A percentile compares a stretch with the other conserved stretches of the same genome.
These are phyloP conservation scores for Verticillium nubilum DNA, from an alignment of 2,329 filamentous ascomycete genomes.

Conservation along the genomic window DNA sequence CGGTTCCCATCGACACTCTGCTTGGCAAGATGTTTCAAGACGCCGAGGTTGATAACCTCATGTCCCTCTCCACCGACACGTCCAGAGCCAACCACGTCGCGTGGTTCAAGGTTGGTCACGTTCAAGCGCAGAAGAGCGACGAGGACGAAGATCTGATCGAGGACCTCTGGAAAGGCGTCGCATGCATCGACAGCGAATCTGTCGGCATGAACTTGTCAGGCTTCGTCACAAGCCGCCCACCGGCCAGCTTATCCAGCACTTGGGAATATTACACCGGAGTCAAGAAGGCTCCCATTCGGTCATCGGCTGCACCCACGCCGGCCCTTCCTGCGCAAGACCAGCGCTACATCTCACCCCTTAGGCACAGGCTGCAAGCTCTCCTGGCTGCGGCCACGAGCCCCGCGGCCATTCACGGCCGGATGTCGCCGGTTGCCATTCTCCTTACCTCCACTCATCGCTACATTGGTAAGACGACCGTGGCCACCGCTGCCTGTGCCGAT, in stretches of 20 bases:
- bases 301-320: conserved; percentile 25
- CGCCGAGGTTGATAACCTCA: conserved; percentile 66
- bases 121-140: conserved; percentile 47
- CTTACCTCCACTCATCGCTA: conserved; percentile 87
- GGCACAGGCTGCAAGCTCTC: conserved; percentile 73
- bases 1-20: conserved; percentile 80
- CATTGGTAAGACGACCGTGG: conserved; percentile 84
- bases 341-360: conserved; percentile 52
- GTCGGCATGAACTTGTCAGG: conserved; percentile 91
- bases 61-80: conserved; percentile 42
- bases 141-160: conserved; percentile 57
- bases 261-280: conserved; percentile 90
- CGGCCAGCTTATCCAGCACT: conserved; percentile 66
- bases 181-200: conserved; percentile 76
- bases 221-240: conserved; percentile 75
- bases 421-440: conserved; percentile 84
- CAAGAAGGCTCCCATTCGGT: conserved; percentile 55
- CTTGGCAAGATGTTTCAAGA: conserved; percentile 80
- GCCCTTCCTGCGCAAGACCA: conserved; percentile 37
- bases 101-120: conserved; percentile 88
- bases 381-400: conserved; percentile 85
- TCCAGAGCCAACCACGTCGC: conserved; percentile 58
- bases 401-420: conserved; percentile 76
- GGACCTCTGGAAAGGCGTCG: conserved; percentile 79
- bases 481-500: conserved; percentile 73